Base-by-base conservation (phyloP, 2,329 filamentous ascomycete genomes). In the Parasarocladium wereldwijsianum region DNA sequence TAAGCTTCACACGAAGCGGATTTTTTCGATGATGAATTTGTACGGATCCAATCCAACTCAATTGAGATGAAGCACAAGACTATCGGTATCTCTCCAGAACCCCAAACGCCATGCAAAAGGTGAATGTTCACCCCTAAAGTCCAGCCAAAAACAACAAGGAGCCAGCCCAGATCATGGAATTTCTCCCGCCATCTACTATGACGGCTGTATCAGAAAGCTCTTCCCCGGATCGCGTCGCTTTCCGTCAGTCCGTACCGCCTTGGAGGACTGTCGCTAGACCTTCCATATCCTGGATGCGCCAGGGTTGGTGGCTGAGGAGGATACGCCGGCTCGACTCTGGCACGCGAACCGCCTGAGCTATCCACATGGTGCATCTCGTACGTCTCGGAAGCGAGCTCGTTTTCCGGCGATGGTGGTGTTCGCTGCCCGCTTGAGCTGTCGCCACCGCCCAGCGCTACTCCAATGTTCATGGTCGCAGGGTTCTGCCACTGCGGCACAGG, bases 281-380 rank as follows among this genome's bases (percentile, higher is more conserved):
- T 50, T 11, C 61, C 58, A 26, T 60, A 57, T 1, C 60, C 62
- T 0, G 62, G 62, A 29, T 66, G 63, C 15, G 51, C 50, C 23
- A 66, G 43, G 15, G 58, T 45, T 0, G 64, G 62, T 4, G 60
- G 49, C 29, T 56, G 36, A 29, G 7, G 7, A 24, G 19, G 28
- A 9, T 30, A 21, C 13, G 17, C 18, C 8, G 17, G 16, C 31
- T 21, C n/a, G n/a, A n/a, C n/a, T n/a, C n/a, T n/a, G n/a, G n/a
- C n/a, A 32, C 17, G 13, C 38, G 16, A 2, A 14, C 45, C 49
- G 4, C 45, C 51, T 14, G 46, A 49, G 25, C 44, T 46, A 18
- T 60, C 50, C 1, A 64, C 61, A 32, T 60, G 51, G 17, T 58
- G 52, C 43, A 69, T 46, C 48, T 70, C 66, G 31, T 64, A 69